These are phyloP conservation scores for Kockovaella imperatae DNA, from an alignment of 768 basidiomycete genomes.

Conservation along the genomic window DNA sequence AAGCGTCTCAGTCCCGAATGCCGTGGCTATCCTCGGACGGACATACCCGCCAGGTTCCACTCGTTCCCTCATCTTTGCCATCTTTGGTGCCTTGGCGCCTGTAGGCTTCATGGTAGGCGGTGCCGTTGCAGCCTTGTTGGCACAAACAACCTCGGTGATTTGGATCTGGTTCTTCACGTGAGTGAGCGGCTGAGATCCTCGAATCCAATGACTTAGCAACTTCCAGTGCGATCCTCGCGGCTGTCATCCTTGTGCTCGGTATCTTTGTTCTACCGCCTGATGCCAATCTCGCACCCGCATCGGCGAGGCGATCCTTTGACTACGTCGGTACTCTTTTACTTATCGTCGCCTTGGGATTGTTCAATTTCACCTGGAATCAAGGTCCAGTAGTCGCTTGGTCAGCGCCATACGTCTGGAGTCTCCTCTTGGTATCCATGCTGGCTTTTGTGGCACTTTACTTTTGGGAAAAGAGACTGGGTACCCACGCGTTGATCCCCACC, in stretches of 20 bases:
- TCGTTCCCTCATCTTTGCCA: constrained; percentile 23
- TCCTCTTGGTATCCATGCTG: constrained; percentile 19
- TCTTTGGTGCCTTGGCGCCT: constrained; percentile 24
- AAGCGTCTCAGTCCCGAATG: constrained; percentile 18
- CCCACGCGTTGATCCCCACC: constrained; percentile 20
- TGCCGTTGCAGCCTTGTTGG: constrained; percentile 15
- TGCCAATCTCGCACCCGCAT: background rate
- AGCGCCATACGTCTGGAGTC: constrained; percentile 17
- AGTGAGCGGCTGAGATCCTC: background rate
- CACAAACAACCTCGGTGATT: background rate
- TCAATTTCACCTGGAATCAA: constrained; percentile 37
- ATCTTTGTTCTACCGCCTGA: constrained; percentile 14
- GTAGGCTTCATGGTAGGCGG: constrained; percentile 26
- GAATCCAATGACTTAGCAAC: too few species aligned
- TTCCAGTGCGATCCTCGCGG: constrained; percentile 13
- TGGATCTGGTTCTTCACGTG: constrained; percentile 27
- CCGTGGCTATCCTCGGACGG: constrained; percentile 25
- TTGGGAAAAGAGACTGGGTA: constrained; percentile 15
- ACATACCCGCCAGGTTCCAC: constrained; percentile 21
- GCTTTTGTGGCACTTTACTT: constrained; percentile 13
- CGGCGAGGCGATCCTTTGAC: constrained; percentile 12
- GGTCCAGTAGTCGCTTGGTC: constrained; percentile 24
- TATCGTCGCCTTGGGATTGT: constrained; percentile 19
- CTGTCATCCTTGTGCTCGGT: constrained; percentile 11
- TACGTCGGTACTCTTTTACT: constrained; percentile 19